Evolutionary conservation across 371 early-diverging fungal species (phyloP), one percentile per base, ranked within the genome.

Genomic region (Gilbertella persicaria): DNA sequence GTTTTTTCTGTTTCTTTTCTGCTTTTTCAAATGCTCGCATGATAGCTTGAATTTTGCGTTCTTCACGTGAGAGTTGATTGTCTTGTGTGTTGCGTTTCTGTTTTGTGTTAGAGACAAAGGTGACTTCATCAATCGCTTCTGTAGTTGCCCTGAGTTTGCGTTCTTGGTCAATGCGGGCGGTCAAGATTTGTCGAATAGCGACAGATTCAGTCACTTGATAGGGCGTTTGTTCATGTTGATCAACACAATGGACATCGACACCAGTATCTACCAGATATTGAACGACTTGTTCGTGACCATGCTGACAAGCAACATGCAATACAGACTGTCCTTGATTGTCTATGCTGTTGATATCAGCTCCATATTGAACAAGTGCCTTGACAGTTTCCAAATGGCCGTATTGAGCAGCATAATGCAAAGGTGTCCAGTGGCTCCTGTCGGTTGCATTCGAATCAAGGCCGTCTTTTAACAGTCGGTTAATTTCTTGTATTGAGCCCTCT

Each of bases 381-480:
- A 85, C 87, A 23, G 89, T 71, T 7, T 73, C 70, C 7, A 74
- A 60, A 53, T 86, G 83, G 0, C 92, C 92, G 30, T 82, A 70
- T 12, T 80, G 69, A 23, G 87, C 80, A 4, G 95, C 94, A 54
- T 87, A 91, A 36, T 95, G 96, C 20, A 94, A 55, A 6, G 95
- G 90, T 4, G 93, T 89, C 83, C 86, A 88, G 0, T 41, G 26
- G 4, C 76, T 75, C 58, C 84, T 65, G 60, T 93, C 93, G 4
- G 66, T 67, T 21, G 72, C 78, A 58, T 89, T 86, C 17, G 92
- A 79, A 45, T 91, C 85, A 0, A 90, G 89, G 19, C 96, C 96
- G 47, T 82, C 77, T 41, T 60, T 83, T 45, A 55, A 44, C 25
- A 73, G 45, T 4, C 21, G 23, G 0, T 56, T 50, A 3, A 57